phyloP scores from a whole-genome alignment of 2,329 filamentous ascomycete species.

The Emergomyces orientalis region DNA sequence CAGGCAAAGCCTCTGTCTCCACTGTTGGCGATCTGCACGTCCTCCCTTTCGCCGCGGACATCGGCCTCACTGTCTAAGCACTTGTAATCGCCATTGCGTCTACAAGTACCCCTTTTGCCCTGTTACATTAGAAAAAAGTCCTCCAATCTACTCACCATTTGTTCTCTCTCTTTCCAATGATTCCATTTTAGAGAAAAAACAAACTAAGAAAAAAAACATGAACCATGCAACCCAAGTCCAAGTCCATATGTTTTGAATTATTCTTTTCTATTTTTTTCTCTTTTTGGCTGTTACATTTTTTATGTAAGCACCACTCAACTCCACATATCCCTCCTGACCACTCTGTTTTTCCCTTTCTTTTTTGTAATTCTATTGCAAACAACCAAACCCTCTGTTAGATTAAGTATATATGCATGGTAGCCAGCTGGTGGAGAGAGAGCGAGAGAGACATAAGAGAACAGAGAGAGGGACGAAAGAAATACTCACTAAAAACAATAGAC shows the following conservation, averaged over 20 bases:
- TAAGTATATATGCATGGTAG: neutral
- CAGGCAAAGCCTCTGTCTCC: conserved; percentile 80
- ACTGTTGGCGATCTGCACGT: conserved; percentile 84
- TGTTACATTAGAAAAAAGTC: neutral
- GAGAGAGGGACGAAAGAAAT: neutral
- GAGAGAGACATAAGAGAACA: neutral
- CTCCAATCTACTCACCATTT: neutral
- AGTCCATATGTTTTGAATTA: neutral
- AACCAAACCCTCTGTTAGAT: neutral
- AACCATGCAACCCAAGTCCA: neutral
- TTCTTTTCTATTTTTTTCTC: neutral
- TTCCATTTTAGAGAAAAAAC: neutral
- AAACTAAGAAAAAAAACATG: neutral
- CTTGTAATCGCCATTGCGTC: neutral
- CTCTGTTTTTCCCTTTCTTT: neutral
- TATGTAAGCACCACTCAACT: conserved; percentile 11
- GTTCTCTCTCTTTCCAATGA: neutral
- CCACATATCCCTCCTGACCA: neutral
- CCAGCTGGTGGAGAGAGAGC: neutral
- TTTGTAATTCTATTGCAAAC: conserved; percentile 5
- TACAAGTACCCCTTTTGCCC: neutral
- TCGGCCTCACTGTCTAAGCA: conserved; percentile 87
- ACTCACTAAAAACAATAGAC: neutral
- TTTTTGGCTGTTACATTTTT: conserved; percentile 19
- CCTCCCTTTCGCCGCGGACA: conserved; percentile 85